Percentiles rank a stretch among this genome's conserved stretches.
phyloP scores from a whole-genome alignment of 192 early-diverging fungal species.

The Coemansia sp. region DNA sequence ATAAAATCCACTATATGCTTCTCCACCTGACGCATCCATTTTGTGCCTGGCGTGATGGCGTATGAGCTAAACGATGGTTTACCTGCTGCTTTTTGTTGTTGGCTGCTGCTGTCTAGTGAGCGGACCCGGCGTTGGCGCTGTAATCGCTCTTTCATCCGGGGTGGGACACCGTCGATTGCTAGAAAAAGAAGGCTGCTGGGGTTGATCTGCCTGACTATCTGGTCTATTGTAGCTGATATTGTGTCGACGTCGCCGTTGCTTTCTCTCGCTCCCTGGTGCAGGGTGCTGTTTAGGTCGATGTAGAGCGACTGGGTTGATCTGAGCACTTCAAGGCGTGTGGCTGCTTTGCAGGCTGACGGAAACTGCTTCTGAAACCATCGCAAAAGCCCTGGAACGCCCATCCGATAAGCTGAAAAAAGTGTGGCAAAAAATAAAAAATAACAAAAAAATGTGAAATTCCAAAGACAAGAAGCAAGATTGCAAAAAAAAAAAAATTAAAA shows the following conservation, averaged over 20 bases:
- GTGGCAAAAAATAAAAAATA: no score
- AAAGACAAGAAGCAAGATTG: no score
- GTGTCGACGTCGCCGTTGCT: conserved; percentile 23
- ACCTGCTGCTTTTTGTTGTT: conserved; percentile 38
- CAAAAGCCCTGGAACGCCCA: conserved; percentile 50
- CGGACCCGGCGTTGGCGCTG: conserved; percentile 90
- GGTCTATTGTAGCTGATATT: conserved; percentile 23
- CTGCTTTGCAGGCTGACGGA: conserved; percentile 29
- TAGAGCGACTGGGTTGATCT: conserved; percentile 26
- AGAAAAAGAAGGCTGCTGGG: conserved; percentile 87
- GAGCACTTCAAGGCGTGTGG: conserved; percentile 16
- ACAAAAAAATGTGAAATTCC: no score
- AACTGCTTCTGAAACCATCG: conserved; percentile 47
- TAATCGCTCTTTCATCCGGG: conserved; percentile 96
- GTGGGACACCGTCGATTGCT: conserved; percentile 94
- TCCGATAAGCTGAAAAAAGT: not conserved
- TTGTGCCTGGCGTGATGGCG: conserved; percentile 93
- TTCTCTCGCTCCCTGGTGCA: conserved; percentile 27
- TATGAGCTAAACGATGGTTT: conserved; percentile 81
- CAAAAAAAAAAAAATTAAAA: no score
- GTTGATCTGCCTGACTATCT: conserved; percentile 53
- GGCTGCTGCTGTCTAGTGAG: not conserved
- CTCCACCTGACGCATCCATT: conserved; percentile 87
- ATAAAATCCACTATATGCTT: conserved; percentile 79
- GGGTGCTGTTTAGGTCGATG: conserved; percentile 49